phyloP scores from a whole-genome alignment of 495 filamentous ascomycete species.

The Neurospora sp. region DNA sequence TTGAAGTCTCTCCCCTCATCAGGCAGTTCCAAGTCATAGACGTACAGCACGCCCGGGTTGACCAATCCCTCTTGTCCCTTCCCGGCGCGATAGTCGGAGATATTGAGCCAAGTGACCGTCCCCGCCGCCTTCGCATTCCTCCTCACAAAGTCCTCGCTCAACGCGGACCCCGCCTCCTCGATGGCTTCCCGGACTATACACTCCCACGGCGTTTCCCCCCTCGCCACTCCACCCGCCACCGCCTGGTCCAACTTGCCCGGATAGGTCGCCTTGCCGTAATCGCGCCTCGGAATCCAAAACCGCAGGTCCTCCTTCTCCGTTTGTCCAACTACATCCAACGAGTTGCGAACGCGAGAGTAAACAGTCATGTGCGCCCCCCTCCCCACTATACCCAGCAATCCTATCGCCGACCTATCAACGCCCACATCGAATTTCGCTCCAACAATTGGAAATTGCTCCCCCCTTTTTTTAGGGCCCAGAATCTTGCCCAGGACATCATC shows the following conservation, averaged over 20 bases:
- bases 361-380: constrained; percentile 41
- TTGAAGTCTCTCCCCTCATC: constrained; percentile 16
- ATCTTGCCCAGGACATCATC: background rate
- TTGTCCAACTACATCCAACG: background rate
- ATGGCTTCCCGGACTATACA: constrained; percentile 43
- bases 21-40: constrained; percentile 40
- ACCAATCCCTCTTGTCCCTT: constrained; percentile 44
- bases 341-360: constrained; percentile 22
- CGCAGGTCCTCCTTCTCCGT: background rate
- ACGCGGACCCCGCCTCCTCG: constrained; percentile 39
- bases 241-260: constrained; percentile 45
- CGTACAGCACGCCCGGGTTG: constrained; percentile 36
- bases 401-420: background rate
- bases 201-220: constrained; percentile 32
- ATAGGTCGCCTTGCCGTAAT: constrained; percentile 36
- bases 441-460: background rate
- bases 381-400: constrained; percentile 41
- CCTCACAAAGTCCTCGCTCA: constrained; percentile 24
- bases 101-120: constrained; percentile 30
- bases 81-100: constrained; percentile 26
- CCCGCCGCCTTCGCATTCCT: constrained; percentile 24
- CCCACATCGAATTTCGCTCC: background rate
- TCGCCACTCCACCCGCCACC: constrained; percentile 44
- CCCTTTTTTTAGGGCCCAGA: background rate
- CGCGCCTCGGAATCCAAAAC: constrained; percentile 44